phyloP scores from a whole-genome alignment of 108 stramenopile species.

The Discostella pseudostelligera region DNA sequence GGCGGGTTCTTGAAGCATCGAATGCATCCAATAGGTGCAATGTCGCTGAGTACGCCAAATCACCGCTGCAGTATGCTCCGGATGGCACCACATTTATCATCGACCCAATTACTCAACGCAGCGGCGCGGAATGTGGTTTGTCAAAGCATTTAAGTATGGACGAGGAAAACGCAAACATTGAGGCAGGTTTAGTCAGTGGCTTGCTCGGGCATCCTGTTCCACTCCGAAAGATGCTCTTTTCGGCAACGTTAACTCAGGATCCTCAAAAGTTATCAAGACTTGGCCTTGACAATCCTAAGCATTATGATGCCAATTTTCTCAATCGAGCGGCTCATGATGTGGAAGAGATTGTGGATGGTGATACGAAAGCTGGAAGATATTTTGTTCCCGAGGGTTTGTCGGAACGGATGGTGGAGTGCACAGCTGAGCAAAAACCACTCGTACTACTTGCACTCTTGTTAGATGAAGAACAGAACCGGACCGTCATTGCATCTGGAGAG shows the following conservation, averaged over 20 bases:
- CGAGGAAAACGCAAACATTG: constrained; percentile 12
- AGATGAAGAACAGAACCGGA: constrained; percentile 49
- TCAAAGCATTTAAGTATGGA: constrained; percentile 9
- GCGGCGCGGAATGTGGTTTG: constrained; percentile 28
- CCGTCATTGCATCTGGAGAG: background rate
- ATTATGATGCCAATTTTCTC: constrained; percentile 79
- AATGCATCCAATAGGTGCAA: constrained; percentile 33
- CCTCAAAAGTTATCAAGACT: constrained; percentile 92
- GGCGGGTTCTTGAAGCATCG: constrained; percentile 67
- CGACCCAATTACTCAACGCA: constrained; percentile 55
- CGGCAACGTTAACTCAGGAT: constrained; percentile 93
- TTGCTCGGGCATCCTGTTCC: constrained; percentile 29
- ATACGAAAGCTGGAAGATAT: constrained; percentile 38
- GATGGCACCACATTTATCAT: constrained; percentile 32
- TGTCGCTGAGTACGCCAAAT: constrained; percentile 35
- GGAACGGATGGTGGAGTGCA: constrained; percentile 51
- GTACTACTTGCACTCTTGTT: constrained; percentile 83
- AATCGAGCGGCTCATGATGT: constrained; percentile 20
- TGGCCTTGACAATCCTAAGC: constrained; percentile 82
- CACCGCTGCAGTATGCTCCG: constrained; percentile 35
- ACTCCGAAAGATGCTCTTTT: constrained; percentile 70
- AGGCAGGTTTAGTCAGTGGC: constrained; percentile 16
- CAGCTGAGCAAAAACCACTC: constrained; percentile 79
- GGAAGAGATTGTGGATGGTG: constrained; percentile 28
- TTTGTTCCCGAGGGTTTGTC: constrained; percentile 46